Evolutionary conservation across 2,329 filamentous ascomycete genomes (phyloP), one percentile per base, ranked within the genome.

Genomic region (Trichoderma cornu-damae): DNA sequence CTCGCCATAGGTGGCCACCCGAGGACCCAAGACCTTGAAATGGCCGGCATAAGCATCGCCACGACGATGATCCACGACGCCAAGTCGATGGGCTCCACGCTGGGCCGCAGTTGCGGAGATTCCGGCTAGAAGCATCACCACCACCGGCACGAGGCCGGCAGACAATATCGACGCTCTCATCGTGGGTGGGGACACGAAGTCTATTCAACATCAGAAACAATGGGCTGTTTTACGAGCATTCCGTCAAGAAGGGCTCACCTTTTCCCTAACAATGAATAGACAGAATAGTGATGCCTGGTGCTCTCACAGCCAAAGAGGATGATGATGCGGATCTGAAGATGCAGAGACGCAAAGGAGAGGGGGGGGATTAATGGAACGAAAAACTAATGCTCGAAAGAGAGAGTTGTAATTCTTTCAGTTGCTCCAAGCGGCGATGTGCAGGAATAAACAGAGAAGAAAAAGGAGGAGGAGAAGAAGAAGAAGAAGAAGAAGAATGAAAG

Each of bases 141-240:
- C 57, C 56, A 68, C 69, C 64, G 69, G 72, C 61, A 69, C 59
- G 28, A 74, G 53, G 65, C 69, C 66, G 60, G 66, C 54, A 61
- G 66, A 60, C 52, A 72, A 60, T 64, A 64, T 64, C 12, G 62
- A 69, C 24, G 57, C 64, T 61, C 70, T 74, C 76, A 79, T 79
- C 54, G 34, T 69, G 50, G 58, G 51, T 20, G 49, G 32, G 22
- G 34, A 6, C 34, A 24, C 6, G 12, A 37, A 16, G 37, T 49
- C 57, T 58, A 58, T 58, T 58, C 34, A 54, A 20, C 0, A 14
- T 58, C 5, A 58, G 49, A 48, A 52, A 58, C 57, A 58, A 58
- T 58, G 48, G 12, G 34, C 2, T n/a, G 5, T 12, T 20, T 38
- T n/a, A 20, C 4, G 14, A 8, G 30, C 2, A 6, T 24, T 37